These are phyloP conservation scores for Calocera cornea DNA, from an alignment of 768 basidiomycete species.

Conservation along the genomic window DNA sequence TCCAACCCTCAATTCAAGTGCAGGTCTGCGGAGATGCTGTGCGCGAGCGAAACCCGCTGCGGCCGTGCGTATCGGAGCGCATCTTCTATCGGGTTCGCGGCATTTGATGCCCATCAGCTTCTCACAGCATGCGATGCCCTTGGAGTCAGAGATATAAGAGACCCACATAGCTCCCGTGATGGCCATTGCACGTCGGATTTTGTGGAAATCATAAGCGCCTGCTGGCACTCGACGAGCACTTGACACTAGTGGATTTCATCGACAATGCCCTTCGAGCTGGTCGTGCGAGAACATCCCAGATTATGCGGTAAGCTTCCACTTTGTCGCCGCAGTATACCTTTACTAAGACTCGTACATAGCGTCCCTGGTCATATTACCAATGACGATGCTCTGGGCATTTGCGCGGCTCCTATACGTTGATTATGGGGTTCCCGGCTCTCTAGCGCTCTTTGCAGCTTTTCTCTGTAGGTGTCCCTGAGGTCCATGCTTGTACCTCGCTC, in stretches of 20 bases:
- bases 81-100: too few species aligned
- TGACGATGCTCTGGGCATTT: background rate
- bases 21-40: conserved; percentile 1
- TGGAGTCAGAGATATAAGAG: background rate
- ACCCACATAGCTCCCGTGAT: background rate
- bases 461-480: background rate
- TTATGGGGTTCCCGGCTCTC: background rate
- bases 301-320: background rate
- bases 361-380: background rate
- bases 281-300: background rate
- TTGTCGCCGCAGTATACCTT: background rate
- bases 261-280: background rate
- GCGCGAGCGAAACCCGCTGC: background rate
- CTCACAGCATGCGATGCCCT: background rate
- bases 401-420: background rate
- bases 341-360: background rate
- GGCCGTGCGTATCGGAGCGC: background rate
- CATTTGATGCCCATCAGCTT: background rate
- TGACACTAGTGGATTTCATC: background rate
- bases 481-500: background rate
- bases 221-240: background rate
- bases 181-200: background rate
- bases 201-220: background rate
- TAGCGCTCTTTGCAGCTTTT: background rate
- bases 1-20: background rate